Conservation (phyloP, 495 filamentous ascomycete species). For the Neurospora sp. region DNA sequence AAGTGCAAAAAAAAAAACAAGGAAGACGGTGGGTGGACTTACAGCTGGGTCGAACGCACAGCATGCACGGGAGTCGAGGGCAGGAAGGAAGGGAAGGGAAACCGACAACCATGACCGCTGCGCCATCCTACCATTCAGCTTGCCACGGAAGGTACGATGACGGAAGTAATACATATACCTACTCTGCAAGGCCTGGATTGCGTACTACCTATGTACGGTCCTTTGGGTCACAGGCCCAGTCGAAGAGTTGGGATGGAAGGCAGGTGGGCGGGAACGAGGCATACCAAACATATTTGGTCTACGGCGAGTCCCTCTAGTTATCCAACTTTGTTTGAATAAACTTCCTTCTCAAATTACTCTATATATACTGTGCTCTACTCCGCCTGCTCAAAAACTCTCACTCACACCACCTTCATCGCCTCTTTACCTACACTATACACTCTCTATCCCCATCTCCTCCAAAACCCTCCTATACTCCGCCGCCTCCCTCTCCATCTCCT, state of each 20-base stretch:
- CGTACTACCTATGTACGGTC: neutral
- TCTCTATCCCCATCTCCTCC: slow-evolving; percentile 20
- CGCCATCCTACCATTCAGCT: neutral
- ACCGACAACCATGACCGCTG: neutral
- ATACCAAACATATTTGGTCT: neutral
- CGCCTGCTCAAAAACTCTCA: neutral
- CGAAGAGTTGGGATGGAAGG: neutral
- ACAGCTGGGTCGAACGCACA: neutral
- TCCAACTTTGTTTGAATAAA: neutral
- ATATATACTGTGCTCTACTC: neutral
- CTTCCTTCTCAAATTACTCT: neutral
- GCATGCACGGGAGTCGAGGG: neutral
- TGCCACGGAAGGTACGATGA: neutral
- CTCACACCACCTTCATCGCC: neutral
- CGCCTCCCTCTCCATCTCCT: slow-evolving; percentile 78
- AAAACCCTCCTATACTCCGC: slow-evolving; percentile 42
- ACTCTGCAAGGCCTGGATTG: neutral
- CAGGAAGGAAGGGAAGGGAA: neutral
- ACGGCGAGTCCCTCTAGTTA: neutral
- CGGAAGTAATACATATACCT: neutral
- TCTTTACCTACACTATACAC: neutral
- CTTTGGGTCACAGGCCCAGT: neutral
- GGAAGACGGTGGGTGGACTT: neutral
- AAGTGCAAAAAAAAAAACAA: neutral
- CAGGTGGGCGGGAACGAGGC: neutral